These are phyloP conservation scores for Pseudocercospora ulei DNA, from an alignment of 2,329 filamentous ascomycete species.

Conservation along the genomic window DNA sequence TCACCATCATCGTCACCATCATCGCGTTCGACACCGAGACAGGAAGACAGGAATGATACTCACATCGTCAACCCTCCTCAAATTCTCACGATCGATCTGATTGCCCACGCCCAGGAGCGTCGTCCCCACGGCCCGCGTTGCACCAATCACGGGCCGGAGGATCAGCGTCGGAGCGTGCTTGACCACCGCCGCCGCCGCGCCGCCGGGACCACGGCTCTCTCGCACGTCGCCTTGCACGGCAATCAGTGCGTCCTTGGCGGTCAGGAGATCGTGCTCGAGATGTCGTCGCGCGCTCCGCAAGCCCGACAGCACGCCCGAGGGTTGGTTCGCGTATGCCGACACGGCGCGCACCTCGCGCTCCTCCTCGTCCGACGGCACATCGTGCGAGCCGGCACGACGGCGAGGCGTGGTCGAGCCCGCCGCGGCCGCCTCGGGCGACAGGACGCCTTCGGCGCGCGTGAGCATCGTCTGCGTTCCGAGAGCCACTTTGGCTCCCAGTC, in stretches of 20 bases:
- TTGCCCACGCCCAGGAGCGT: constrained; percentile 89
- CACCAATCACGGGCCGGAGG: constrained; percentile 79
- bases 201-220: constrained; percentile 71
- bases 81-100: constrained; percentile 71
- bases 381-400: constrained; percentile 45
- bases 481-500: constrained; percentile 84
- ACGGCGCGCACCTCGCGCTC: constrained; percentile 67
- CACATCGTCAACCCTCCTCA: constrained; percentile 78
- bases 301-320: constrained; percentile 77
- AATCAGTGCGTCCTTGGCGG: constrained; percentile 83
- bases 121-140: constrained; percentile 77
- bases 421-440: constrained; percentile 39
- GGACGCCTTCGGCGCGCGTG: constrained; percentile 74
- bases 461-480: constrained; percentile 91
- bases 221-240: constrained; percentile 86
- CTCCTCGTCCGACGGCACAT: constrained; percentile 51
- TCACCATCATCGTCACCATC: no score
- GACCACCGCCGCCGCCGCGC: constrained; percentile 67
- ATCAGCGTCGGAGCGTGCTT: constrained; percentile 86
- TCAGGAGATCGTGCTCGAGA: constrained; percentile 73
- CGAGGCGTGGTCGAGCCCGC: no score
- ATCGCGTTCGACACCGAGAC: no score
- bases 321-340: constrained; percentile 88
- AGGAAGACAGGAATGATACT: no score
- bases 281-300: constrained; percentile 72